Evolutionary conservation across 257 asterid species (phyloP).

Genomic region (Scutellaria barbata): DNA sequence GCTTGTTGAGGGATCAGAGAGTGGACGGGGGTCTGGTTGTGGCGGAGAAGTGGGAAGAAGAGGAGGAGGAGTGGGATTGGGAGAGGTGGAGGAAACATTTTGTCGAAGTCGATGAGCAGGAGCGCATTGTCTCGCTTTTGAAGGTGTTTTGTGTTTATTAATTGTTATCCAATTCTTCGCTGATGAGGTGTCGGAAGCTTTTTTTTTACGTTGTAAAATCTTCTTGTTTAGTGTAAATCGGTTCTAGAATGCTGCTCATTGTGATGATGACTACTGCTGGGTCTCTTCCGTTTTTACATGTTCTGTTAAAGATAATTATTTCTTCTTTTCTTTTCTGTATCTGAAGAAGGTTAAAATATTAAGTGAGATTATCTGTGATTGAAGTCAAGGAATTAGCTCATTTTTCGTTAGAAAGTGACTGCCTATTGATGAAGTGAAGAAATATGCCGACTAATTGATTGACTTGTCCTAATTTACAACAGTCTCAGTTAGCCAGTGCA

Average conservation of each 20-base stretch:
- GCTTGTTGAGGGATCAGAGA: slow-evolving; percentile 51
- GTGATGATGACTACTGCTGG: not conserved
- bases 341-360: not conserved
- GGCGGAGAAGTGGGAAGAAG: slow-evolving; percentile 44
- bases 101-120: slow-evolving; percentile 80
- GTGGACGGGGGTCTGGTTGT: slow-evolving; percentile 40
- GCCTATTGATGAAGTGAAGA: not conserved
- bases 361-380: not conserved
- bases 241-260: not conserved
- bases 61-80: slow-evolving; percentile 83
- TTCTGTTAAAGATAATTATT: not conserved
- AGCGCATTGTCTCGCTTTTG: slow-evolving; percentile 64
- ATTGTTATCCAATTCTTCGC: not conserved
- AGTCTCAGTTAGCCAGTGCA: slow-evolving; percentile 74
- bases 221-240: not conserved
- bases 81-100: slow-evolving; percentile 91
- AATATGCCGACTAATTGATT: not conserved
- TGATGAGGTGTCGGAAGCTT: slow-evolving; percentile 19
- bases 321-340: not conserved
- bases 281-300: not conserved
- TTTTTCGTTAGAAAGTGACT: not conserved
- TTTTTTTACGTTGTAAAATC: not conserved
- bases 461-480: slow-evolving; percentile 41
- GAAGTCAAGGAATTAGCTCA: slow-evolving; percentile 9
- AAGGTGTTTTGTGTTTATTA: slow-evolving; percentile 50